phyloP scores from a whole-genome alignment of 2,329 filamentous ascomycete species.

The Calonectria fujianensis region DNA sequence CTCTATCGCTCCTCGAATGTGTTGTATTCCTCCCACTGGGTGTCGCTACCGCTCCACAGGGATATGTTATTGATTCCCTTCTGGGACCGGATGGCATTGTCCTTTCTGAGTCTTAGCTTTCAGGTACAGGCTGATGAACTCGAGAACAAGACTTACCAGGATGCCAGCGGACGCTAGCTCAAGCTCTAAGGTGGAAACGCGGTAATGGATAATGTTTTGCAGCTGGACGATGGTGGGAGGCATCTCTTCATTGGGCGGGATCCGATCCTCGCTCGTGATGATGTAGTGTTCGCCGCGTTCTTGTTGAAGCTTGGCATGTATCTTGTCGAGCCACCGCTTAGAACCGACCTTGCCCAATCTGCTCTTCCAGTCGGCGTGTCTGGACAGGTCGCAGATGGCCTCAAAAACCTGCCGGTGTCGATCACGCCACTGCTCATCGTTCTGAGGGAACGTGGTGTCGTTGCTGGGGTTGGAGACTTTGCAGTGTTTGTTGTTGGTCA shows the following conservation, averaged over 20 bases:
- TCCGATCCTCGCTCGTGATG: constrained; percentile 41
- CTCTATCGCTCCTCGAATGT: constrained; percentile 52
- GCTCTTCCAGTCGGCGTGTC: constrained; percentile 44
- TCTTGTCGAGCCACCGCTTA: constrained; percentile 40
- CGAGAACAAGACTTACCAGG: constrained; percentile 20
- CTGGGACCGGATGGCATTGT: constrained; percentile 46
- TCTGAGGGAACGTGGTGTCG: constrained; percentile 43
- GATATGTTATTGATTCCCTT: constrained; percentile 47
- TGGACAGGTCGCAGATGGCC: constrained; percentile 49
- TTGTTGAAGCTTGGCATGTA: background rate
- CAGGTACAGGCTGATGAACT: too few relatives aligned
- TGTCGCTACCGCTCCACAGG: constrained; percentile 50
- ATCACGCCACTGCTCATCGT: constrained; percentile 1
- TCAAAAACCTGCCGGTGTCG: constrained; percentile 45
- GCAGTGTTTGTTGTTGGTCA: constrained; percentile 4
- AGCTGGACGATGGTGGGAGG: constrained; percentile 44
- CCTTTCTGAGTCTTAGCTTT: constrained; percentile 40
- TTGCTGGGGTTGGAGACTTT: background rate
- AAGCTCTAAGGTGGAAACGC: constrained; percentile 49
- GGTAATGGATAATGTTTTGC: constrained; percentile 48
- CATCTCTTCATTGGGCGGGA: constrained; percentile 41
- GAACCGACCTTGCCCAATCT: constrained; percentile 44
- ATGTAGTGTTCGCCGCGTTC: constrained; percentile 17
- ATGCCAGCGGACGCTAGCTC: constrained; percentile 49
- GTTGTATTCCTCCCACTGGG: constrained; percentile 51